Evolutionary conservation across 176 grass and related monocot genomes (phyloP), one percentile per base, ranked within the genome.

Genomic region (Elaeis guineensis): DNA sequence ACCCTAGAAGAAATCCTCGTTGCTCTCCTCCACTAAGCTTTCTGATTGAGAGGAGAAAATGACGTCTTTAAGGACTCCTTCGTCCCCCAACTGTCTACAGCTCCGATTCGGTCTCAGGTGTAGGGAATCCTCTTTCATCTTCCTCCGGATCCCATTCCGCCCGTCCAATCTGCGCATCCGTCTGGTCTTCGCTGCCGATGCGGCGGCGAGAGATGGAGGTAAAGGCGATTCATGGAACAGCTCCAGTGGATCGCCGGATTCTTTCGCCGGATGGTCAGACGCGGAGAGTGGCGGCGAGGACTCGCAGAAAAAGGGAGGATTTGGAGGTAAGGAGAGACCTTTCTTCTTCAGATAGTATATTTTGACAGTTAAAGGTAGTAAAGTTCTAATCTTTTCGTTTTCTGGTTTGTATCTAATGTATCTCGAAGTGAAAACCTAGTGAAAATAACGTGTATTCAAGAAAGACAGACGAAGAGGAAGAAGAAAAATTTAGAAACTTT

Each of bases 221-320:
- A 32, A 50, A 61, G 15, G 22, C 50, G 22, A 22, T 30, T 4
- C 39, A 65, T 30, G 56, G 69, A 51, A 6, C 57, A 18, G 17
- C 15, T 25, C 57, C 3, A 52, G 30, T 61, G 57, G 21, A 22
- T 74, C 54, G 52, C 75, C 75, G 49, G 80, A 78, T 67, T 74
- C 77, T 58, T 90, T 95, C 59, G 77, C 90, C 0, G 90, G 90
- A 22, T 90, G 90, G 86, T 83, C 74, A 44, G 35, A 44, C 35
- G 35, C 35, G 2, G 69, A 62, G 21, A 67, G n/a, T 17, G 63
- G 48, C n/a, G 62, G 5, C 16, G 76, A 25, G 21, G 64, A 65
- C 6, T 55, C 52, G 32, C 30, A 60, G 17, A 56, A 52, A 9
- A 63, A 62, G 12, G 28, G 71, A 19, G 54, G 68, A 14, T 58